These are phyloP conservation scores for Mentha longifolia DNA, from an alignment of 257 asterid species.

Conservation along the genomic window DNA sequence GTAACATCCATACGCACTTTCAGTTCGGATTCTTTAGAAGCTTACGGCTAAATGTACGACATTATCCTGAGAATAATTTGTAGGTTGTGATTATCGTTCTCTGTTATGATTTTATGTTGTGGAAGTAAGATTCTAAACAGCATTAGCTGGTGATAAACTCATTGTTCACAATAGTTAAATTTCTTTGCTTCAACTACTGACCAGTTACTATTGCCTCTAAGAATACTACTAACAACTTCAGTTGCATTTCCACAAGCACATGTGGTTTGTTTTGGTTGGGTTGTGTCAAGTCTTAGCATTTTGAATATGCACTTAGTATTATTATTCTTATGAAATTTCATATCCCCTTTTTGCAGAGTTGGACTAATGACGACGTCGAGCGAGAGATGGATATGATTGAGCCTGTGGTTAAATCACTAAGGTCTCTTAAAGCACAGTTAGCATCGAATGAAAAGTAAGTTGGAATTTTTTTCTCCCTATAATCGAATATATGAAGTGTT, in stretches of 20 bases:
- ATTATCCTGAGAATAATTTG: background rate
- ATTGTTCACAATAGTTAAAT: too few relatives aligned
- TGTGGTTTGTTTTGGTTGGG: too few relatives aligned
- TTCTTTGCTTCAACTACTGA: too few relatives aligned
- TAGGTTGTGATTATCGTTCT: background rate
- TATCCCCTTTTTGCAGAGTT: slow-evolving; percentile 51
- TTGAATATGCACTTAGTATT: background rate
- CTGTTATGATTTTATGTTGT: background rate
- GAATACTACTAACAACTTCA: too few relatives aligned
- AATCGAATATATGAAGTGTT: background rate
- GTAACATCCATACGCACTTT: slow-evolving; percentile 43
- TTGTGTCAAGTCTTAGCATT: too few relatives aligned
- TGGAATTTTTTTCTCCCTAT: background rate
- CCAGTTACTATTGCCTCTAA: too few relatives aligned
- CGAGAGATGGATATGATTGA: slow-evolving; percentile 72
- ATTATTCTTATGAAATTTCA: background rate
- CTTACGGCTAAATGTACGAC: background rate
- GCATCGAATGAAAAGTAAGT: slow-evolving; percentile 77
- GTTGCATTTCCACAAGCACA: too few relatives aligned
- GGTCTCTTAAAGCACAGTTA: slow-evolving; percentile 75
- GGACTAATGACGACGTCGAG: slow-evolving; percentile 76
- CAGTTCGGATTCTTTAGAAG: background rate
- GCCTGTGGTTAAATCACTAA: slow-evolving; percentile 67
- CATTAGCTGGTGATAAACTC: too few relatives aligned
- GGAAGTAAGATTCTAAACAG: too few relatives aligned